These are phyloP conservation scores for Brassica carinata DNA, from an alignment of 345 rosid genomes.

Conservation along the genomic window DNA sequence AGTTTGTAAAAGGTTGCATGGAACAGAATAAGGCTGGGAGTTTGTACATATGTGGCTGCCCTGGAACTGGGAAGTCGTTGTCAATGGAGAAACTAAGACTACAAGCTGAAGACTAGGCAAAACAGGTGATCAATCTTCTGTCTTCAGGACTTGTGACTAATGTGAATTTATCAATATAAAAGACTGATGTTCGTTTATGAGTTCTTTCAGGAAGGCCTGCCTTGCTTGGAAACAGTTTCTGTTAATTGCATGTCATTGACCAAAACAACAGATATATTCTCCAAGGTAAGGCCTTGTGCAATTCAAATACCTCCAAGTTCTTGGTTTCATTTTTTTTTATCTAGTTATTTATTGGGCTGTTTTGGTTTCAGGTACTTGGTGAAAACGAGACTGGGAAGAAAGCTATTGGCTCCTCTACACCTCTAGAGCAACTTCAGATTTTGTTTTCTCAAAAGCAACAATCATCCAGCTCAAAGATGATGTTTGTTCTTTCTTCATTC, in stretches of 20 bases:
- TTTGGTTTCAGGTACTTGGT: slow-evolving; percentile 56
- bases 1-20: slow-evolving; percentile 62
- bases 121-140: slow-evolving; percentile 46
- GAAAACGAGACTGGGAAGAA: slow-evolving; percentile 38
- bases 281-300: slow-evolving; percentile 52
- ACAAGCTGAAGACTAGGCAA: slow-evolving; percentile 56
- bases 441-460: slow-evolving; percentile 60
- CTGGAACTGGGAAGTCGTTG: slow-evolving; percentile 85
- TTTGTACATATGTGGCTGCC: slow-evolving; percentile 76
- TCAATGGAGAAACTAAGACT: slow-evolving; percentile 66
- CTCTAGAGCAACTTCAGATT: slow-evolving; percentile 62
- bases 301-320: background rate
- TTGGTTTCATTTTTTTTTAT: background rate
- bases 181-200: background rate
- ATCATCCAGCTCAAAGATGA: slow-evolving; percentile 52
- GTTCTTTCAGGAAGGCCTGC: slow-evolving; percentile 50
- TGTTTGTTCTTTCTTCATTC: slow-evolving; percentile 44
- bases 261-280: slow-evolving; percentile 66
- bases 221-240: slow-evolving; percentile 50
- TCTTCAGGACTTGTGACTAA: background rate
- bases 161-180: background rate
- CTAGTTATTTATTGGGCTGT: background rate
- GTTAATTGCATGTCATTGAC: slow-evolving; percentile 73
- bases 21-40: slow-evolving; percentile 66
- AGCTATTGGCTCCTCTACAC: slow-evolving; percentile 42